Evolutionary conservation across 2,329 filamentous ascomycete genomes (phyloP).

Genomic region (Fusarium virguliforme): DNA sequence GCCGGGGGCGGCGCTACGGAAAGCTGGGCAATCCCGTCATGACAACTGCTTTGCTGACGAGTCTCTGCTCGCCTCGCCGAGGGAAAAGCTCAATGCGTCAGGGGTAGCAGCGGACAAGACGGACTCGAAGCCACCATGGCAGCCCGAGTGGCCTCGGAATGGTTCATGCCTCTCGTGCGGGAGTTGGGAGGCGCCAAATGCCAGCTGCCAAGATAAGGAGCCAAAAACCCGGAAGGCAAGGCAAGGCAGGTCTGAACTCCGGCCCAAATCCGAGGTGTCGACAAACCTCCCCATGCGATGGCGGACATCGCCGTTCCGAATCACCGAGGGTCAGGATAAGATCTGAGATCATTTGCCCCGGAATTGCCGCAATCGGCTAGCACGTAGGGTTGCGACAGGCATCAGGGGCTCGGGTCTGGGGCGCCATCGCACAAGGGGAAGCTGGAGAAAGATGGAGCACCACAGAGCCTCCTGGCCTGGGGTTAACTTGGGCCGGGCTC

Average conservation of each 20-base stretch:
- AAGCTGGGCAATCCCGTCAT: constrained; percentile 32
- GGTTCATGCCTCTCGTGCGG: constrained; percentile 6
- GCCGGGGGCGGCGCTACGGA: constrained; percentile 22
- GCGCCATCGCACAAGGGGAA: constrained; percentile 52
- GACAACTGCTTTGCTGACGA: constrained; percentile 9
- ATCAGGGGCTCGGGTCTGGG: constrained; percentile 40
- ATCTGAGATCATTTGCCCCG: constrained; percentile 56
- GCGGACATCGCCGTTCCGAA: constrained; percentile 54
- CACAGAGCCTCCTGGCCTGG: constrained; percentile 48
- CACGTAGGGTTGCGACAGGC: constrained; percentile 34
- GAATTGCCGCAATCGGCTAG: constrained; percentile 54
- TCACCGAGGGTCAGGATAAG: constrained; percentile 53
- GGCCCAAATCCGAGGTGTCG: constrained; percentile 35
- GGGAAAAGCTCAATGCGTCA: constrained; percentile 30
- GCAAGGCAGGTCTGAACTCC: constrained; percentile 27
- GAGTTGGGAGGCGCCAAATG: constrained; percentile 12
- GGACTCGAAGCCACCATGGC: constrained; percentile 11
- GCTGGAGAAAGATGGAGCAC: constrained; percentile 51
- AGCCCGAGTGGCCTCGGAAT: constrained; percentile 6
- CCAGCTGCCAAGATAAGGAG: constrained; percentile 16
- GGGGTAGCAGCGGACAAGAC: constrained; percentile 10
- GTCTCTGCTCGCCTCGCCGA: constrained; percentile 23
- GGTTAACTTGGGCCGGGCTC: constrained; percentile 27
- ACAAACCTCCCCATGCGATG: constrained; percentile 30
- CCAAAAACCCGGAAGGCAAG: constrained; percentile 32